These are phyloP conservation scores for Boehmeria nivea DNA, from an alignment of 306 rosid species.

Conservation along the genomic window DNA sequence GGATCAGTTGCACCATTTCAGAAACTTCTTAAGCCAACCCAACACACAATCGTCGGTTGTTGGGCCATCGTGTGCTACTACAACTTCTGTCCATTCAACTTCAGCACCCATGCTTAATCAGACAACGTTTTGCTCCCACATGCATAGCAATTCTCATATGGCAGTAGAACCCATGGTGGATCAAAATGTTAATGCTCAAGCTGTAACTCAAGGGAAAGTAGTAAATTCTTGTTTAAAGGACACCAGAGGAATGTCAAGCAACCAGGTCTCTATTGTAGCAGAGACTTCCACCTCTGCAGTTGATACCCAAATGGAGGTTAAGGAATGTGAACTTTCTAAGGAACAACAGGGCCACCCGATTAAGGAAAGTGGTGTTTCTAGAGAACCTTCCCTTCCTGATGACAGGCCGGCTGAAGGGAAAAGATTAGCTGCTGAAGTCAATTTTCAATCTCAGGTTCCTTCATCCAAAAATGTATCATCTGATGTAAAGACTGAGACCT, in stretches of 20 bases:
- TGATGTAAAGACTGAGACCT: slow-evolving; percentile 46
- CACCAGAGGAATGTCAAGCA: slow-evolving; percentile 26
- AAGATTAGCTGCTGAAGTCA: slow-evolving; percentile 33
- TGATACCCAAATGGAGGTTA: slow-evolving; percentile 32
- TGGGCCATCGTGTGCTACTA: slow-evolving; percentile 81
- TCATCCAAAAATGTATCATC: slow-evolving; percentile 33
- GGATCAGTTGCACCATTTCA: slow-evolving; percentile 69
- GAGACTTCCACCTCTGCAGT: slow-evolving; percentile 31
- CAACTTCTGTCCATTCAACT: slow-evolving; percentile 72
- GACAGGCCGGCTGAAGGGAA: slow-evolving; percentile 35
- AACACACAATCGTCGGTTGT: slow-evolving; percentile 60
- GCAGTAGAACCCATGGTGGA: slow-evolving; percentile 39
- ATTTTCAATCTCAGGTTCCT: slow-evolving; percentile 37
- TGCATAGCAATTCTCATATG: slow-evolving; percentile 32
- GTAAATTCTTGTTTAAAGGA: slow-evolving; percentile 33
- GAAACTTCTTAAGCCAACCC: slow-evolving; percentile 68
- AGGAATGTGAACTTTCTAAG: slow-evolving; percentile 34
- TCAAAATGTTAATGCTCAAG: slow-evolving; percentile 29
- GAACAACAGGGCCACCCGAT: slow-evolving; percentile 34
- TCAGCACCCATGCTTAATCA: slow-evolving; percentile 82
- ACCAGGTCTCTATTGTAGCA: slow-evolving; percentile 28
- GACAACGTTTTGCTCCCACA: slow-evolving; percentile 49
- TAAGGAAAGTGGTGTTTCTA: slow-evolving; percentile 33
- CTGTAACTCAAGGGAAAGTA: slow-evolving; percentile 26
- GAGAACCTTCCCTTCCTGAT: slow-evolving; percentile 28